phyloP scores from a whole-genome alignment of 2,329 filamentous ascomycete genomes.

The Aspergillus alliaceus region DNA sequence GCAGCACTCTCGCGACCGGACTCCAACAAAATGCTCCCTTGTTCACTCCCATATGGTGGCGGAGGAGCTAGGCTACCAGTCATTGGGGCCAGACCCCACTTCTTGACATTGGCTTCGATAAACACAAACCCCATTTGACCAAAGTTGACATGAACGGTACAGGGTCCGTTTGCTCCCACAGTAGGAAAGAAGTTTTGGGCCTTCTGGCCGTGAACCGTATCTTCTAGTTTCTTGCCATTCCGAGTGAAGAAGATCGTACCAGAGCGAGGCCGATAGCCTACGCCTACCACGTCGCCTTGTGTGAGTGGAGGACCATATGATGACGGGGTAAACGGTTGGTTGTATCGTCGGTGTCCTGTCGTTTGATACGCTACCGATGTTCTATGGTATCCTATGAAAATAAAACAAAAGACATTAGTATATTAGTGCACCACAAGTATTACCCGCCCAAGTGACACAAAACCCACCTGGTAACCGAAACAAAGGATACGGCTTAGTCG shows the following conservation, averaged over 20 bases:
- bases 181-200: slow-evolving; percentile 97
- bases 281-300: slow-evolving; percentile 93
- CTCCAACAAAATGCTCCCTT: slow-evolving; percentile 92
- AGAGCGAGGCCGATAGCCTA: slow-evolving; percentile 90
- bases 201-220: slow-evolving; percentile 89
- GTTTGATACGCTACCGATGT: slow-evolving; percentile 90
- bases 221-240: slow-evolving; percentile 95
- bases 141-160: slow-evolving; percentile 93
- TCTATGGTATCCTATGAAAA: slow-evolving; percentile 81
- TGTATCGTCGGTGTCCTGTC: slow-evolving; percentile 80
- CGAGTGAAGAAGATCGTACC: slow-evolving; percentile 97
- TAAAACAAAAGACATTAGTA: slow-evolving; percentile 14
- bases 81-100: slow-evolving; percentile 96
- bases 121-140: slow-evolving; percentile 98
- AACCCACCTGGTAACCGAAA: slow-evolving; percentile 85
- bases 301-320: slow-evolving; percentile 80
- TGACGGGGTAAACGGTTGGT: slow-evolving; percentile 82
- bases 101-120: slow-evolving; percentile 99
- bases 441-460: neutral
- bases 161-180: slow-evolving; percentile 92
- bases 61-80: slow-evolving; percentile 92
- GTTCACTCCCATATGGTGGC: slow-evolving; percentile 93
- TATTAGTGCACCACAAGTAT: neutral
- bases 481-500: slow-evolving; percentile 93
- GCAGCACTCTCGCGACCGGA: slow-evolving; percentile 64